Evolutionary conservation across 441 rosid genomes (phyloP), one percentile per base, ranked within the genome.

Genomic region (Pelargonium exstipulatum): DNA sequence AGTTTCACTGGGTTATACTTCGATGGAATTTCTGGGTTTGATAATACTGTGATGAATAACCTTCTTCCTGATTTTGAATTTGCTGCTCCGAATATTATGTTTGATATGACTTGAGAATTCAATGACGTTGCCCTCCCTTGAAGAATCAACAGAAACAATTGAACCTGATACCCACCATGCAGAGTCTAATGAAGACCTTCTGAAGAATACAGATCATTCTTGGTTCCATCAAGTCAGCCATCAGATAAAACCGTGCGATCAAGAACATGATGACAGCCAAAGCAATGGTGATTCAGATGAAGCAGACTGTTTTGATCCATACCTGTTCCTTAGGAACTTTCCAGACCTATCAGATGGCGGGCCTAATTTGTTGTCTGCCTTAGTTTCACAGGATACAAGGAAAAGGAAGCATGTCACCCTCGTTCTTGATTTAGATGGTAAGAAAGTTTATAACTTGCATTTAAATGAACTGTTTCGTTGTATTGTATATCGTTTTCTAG

Each of bases 381-480:
- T 95, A 75, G 88, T 95, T 48, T 98, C 97, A 51, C 89, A 85
- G 80, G 97, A 87, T 81, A 92, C 99, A 18, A 87, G 98, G 70
- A 90, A 98, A 53, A 53, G 22, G 82, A 92, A 98, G 65, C 83
- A 88, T 61, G 88, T 87, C 51, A 88, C 99, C 66, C 96, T 95
- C 43, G 99, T 95, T 77, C 79, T 95, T 73, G 99, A 95, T 77
- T 88, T 95, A 73, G 99, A 95, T 68, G 99, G 99, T 90, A 79
- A 82, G 81, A 43, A 73, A 53, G 8, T 16, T 16, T 18, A 53
- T 53, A 8, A 17, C 6, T 53, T 53, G 60, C 17, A 53, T 16
- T 51, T 51, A 20, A 51, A 14, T 14, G 0, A n/a, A 7, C 17
- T 20, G 17, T 51, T 53, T 53, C 60, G 9, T 14, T 53, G 60